phyloP scores from a whole-genome alignment of 768 basidiomycete genomes.

The Clavulina sp. region DNA sequence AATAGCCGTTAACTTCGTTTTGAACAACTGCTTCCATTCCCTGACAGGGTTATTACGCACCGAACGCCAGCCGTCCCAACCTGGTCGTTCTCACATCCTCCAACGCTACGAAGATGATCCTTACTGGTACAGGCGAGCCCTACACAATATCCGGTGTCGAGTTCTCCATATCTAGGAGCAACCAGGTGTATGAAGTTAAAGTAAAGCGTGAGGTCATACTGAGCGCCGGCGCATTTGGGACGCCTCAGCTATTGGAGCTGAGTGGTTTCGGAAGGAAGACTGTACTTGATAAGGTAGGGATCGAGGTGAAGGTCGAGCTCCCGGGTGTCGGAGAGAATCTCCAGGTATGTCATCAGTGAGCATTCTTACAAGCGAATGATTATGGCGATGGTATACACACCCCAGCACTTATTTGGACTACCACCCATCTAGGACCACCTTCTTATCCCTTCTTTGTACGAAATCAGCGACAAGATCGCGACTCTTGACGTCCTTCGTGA shows the following conservation, averaged over 20 bases:
- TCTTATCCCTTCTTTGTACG: conserved; percentile 4
- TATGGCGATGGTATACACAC: background rate
- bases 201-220: conserved; percentile 28
- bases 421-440: conserved; percentile 5
- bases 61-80: conserved; percentile 19
- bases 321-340: conserved; percentile 28
- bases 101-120: conserved; percentile 23
- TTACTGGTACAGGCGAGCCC: conserved; percentile 16
- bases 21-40: too few relatives aligned
- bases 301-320: conserved; percentile 22
- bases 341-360: conserved; percentile 19
- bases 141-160: conserved; percentile 22
- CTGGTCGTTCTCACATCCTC: conserved; percentile 26
- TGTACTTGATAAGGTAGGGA: conserved; percentile 17
- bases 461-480: conserved; percentile 4
- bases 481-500: conserved; percentile 8
- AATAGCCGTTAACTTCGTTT: too few relatives aligned
- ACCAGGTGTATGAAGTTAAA: conserved; percentile 16
- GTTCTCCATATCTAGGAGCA: conserved; percentile 17
- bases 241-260: conserved; percentile 2
- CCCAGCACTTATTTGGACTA: background rate
- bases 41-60: conserved; percentile 8
- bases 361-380: too few relatives aligned
- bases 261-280: conserved; percentile 22
- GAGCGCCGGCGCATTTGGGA: conserved; percentile 15